Evolutionary conservation across 2,329 filamentous ascomycete genomes (phyloP).

Genomic region (Monilinia polystroma): DNA sequence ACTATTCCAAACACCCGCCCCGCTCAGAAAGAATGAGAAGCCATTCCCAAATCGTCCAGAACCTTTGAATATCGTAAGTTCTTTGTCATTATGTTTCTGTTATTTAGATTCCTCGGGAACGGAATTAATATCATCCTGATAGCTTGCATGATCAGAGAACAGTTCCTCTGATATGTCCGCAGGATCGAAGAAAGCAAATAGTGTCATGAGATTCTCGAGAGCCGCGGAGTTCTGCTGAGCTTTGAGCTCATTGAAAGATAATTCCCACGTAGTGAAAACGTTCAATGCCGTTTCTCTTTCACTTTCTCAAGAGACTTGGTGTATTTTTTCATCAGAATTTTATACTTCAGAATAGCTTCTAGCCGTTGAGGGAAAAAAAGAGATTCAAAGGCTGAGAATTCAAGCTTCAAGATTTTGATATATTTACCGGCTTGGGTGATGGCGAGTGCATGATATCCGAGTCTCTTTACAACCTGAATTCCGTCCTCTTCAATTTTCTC

Average conservation of each 20-base stretch:
- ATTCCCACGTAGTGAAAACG: conserved; percentile 33
- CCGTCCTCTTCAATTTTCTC: not conserved
- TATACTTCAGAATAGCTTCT: conserved; percentile 20
- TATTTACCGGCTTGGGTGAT: conserved; percentile 34
- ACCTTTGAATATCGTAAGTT: not conserved
- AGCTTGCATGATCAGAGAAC: conserved; percentile 8
- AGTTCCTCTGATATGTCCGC: conserved; percentile 29
- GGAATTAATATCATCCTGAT: too few relatives aligned
- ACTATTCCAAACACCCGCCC: conserved; percentile 27
- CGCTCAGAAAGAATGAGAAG: conserved; percentile 3
- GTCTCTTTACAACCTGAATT: conserved; percentile 7
- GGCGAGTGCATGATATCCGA: conserved; percentile 30
- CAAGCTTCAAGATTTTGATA: conserved; percentile 25
- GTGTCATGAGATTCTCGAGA: conserved; percentile 26
- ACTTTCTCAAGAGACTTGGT: conserved; percentile 20
- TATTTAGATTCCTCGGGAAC: rapidly evolving
- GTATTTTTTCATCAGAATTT: conserved; percentile 26
- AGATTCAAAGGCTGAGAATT: conserved; percentile 25
- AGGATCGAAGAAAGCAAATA: conserved; percentile 30
- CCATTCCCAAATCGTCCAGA: not conserved
- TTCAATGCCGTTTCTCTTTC: conserved; percentile 19
- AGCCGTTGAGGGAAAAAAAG: conserved; percentile 25
- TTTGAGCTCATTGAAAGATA: conserved; percentile 30
- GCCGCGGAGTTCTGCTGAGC: conserved; percentile 11
- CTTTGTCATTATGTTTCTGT: not conserved